phyloP scores from a whole-genome alignment of 352 stramenopile genomes.

The Aphanomyces stellatus region DNA sequence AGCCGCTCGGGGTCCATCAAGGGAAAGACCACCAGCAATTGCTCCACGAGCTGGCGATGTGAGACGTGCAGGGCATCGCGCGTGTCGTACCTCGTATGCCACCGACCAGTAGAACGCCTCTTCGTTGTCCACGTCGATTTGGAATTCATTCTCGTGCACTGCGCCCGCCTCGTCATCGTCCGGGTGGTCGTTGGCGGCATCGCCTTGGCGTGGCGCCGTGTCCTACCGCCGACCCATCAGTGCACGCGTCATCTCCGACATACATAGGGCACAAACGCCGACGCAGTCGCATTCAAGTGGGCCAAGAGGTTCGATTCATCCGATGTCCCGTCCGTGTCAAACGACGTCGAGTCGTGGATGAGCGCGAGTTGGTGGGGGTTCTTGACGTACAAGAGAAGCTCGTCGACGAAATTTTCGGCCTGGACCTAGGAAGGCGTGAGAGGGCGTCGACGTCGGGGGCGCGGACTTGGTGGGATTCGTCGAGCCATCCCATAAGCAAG shows the following conservation, averaged over 20 bases:
- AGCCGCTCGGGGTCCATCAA: conserved; percentile 62
- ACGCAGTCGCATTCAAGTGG: conserved; percentile 15
- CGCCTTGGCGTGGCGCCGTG: conserved; percentile 16
- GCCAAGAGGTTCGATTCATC: neutral
- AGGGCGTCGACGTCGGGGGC: neutral
- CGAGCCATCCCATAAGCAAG: conserved; percentile 77
- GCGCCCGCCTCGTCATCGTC: conserved; percentile 14
- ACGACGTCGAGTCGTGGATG: neutral
- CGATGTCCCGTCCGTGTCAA: neutral
- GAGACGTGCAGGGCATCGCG: no score
- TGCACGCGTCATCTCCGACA: neutral
- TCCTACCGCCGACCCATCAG: neutral
- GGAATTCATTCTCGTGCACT: neutral
- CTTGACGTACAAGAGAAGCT: conserved; percentile 17
- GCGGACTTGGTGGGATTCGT: conserved; percentile 15
- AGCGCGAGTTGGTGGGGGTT: conserved; percentile 9
- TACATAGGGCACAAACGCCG: neutral
- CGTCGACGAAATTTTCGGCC: conserved; percentile 17
- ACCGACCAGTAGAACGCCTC: conserved; percentile 83
- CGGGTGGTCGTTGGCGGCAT: neutral
- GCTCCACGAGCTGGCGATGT: conserved; percentile 46
- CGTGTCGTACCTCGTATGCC: conserved; percentile 70
- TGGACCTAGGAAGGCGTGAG: neutral
- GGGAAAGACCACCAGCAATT: conserved; percentile 78
- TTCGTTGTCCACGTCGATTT: conserved; percentile 45